Evolutionary conservation across 805 yeast species (phyloP).

Genomic region (Pichia gijzeniarum): DNA sequence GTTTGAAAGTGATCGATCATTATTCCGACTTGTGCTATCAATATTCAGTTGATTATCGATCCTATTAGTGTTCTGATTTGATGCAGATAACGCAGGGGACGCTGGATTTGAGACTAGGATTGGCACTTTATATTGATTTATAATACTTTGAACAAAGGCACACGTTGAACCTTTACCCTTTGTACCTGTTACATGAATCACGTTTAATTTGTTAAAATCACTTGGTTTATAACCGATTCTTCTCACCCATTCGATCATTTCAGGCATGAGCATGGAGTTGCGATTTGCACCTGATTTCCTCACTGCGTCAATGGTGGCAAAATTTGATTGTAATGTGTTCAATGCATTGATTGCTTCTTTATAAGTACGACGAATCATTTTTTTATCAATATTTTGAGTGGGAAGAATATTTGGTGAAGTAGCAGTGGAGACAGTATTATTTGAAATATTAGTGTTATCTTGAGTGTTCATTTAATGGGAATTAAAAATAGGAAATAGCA

Average conservation of each 20-base stretch:
- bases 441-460: neutral
- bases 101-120: constrained; percentile 6
- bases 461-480: neutral
- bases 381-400: neutral
- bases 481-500: neutral
- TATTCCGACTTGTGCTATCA: neutral
- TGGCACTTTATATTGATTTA: constrained; percentile 49
- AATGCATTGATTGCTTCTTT: constrained; percentile 77
- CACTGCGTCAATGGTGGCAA: constrained; percentile 79
- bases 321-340: constrained; percentile 86
- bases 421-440: neutral
- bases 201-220: constrained; percentile 68
- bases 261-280: constrained; percentile 66
- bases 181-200: constrained; percentile 93
- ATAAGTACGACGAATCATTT: constrained; percentile 29
- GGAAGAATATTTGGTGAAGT: neutral
- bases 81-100: neutral
- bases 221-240: constrained; percentile 59
- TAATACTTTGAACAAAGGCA: constrained; percentile 82
- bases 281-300: constrained; percentile 59
- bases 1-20: constrained; percentile 7
- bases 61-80: neutral
- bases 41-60: too few relatives aligned
- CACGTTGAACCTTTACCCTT: constrained; percentile 98
- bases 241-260: constrained; percentile 77